Evolutionary conservation across 2,329 filamentous ascomycete genomes (phyloP), one percentile per base, ranked within the genome.

Genomic region (Aspergillus pseudoviridinutans): DNA sequence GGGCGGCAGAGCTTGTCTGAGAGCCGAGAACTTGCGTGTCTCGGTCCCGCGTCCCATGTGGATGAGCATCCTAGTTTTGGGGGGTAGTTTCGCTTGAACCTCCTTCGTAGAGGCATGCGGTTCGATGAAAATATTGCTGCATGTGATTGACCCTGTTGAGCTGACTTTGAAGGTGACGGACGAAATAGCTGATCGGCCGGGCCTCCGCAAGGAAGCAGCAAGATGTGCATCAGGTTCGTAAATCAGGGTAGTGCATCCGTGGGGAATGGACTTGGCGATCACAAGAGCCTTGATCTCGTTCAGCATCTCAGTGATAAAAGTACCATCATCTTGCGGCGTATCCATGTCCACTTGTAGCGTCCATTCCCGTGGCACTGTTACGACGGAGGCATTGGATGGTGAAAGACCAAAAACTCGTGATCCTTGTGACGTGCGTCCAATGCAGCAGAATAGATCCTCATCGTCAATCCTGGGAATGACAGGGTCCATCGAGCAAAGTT

Each of bases 101-200:
- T 54, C 53, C 53, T 54, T 54, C 29, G 29, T 54, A 38, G 53
- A 54, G 22, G 53, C 38, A 50, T 54, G 53, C 20, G 44, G 46
- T 22, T 50, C 53, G 44, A 54, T 54, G 29, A 24, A 22, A 27
- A 41, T 24, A 47, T 28, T n/a, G 52, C 52, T 49, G 8, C 27
- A 28, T 25, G 41, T 22, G 27, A 44, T 49, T 44, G 52, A 49
- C 44, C 32, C 27, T 32, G 52, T 49, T 29, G 46, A 29, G 42
- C 47, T 38, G 42, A n/a, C 28, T 42, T 38, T 54, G 52, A 49
- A 54, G 25, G 42, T 42, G 3, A 42, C 38, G 7, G 38, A 42
- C 38, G 38, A 42, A 20, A 6, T 42, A 42, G 8, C 17, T 42
- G 38, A 17, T 42, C 38, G 38, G 1, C 38, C 38, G 20, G 38